Evolutionary conservation across 1,284 basidiomycete genomes (phyloP).

Genomic region (Sanghuangporus weigelae): DNA sequence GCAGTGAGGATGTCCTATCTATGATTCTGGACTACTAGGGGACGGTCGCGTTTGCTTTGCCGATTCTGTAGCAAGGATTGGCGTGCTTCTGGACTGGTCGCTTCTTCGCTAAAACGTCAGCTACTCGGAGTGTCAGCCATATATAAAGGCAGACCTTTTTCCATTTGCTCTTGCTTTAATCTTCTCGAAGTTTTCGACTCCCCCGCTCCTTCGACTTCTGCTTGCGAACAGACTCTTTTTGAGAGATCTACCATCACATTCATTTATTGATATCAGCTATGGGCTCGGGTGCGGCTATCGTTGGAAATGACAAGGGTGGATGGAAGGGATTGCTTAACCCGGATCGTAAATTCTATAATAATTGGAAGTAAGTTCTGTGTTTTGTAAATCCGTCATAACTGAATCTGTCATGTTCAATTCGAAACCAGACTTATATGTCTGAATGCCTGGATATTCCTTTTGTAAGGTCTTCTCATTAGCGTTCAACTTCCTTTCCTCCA

Average conservation of each 20-base stretch:
- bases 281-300: conserved; percentile 9
- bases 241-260: background rate
- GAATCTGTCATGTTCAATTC: background rate
- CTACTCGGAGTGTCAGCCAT: background rate
- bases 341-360: conserved; percentile 14
- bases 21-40: background rate
- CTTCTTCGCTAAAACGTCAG: background rate
- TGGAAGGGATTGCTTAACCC: conserved; percentile 12
- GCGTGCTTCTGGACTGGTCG: background rate
- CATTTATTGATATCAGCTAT: background rate
- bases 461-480: conserved; percentile 4
- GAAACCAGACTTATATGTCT: conserved; percentile 16
- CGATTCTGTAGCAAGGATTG: background rate
- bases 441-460: conserved; percentile 20
- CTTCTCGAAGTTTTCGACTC: background rate
- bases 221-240: background rate
- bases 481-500: background rate
- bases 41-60: background rate
- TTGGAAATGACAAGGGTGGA: background rate
- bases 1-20: background rate
- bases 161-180: background rate
- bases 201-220: background rate
- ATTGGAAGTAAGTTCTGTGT: conserved; percentile 4
- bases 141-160: background rate
- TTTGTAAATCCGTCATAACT: background rate